Percentiles rank a stretch among this genome's conserved stretches.
phyloP scores from a whole-genome alignment of 2,329 filamentous ascomycete species.

The Capronia epimyces region DNA sequence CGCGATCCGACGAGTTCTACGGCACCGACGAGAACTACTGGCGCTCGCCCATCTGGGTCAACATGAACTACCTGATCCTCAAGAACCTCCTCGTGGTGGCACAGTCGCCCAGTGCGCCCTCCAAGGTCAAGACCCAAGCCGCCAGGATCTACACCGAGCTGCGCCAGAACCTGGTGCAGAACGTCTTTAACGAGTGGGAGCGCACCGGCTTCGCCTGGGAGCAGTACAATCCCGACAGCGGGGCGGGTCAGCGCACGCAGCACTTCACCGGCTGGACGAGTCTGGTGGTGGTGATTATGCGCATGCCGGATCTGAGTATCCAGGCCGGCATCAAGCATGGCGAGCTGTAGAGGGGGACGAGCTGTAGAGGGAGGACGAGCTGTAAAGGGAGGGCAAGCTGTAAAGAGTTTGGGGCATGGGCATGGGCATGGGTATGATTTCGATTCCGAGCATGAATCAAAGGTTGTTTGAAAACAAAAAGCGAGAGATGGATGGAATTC shows the following conservation, averaged over 20 bases:
- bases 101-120: slow-evolving; percentile 12
- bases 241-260: slow-evolving; percentile 87
- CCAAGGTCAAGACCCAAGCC: slow-evolving; percentile 46
- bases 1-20: slow-evolving; percentile 75
- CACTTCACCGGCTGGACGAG: slow-evolving; percentile 99
- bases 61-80: slow-evolving; percentile 86
- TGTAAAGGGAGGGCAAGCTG: not conserved
- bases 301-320: slow-evolving; percentile 66
- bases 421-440: too few species aligned
- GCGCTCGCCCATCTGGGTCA: slow-evolving; percentile 91
- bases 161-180: slow-evolving; percentile 78
- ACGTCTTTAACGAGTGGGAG: slow-evolving; percentile 80
- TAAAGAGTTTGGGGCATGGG: too few species aligned
- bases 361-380: too few species aligned
- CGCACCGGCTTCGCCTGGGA: slow-evolving; percentile 97
- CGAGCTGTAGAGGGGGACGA: slow-evolving; percentile 12
- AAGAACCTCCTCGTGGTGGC: slow-evolving; percentile 68
- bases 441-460: too few species aligned
- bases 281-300: slow-evolving; percentile 94
- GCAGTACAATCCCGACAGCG: slow-evolving; percentile 92
- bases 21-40: slow-evolving; percentile 95
- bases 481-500: too few species aligned
- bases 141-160: slow-evolving; percentile 69
- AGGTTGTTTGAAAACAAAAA: too few species aligned
- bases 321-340: slow-evolving; percentile 26